phyloP scores from a whole-genome alignment of 2,329 filamentous ascomycete genomes.

The Colletotrichum ledebouriae region DNA sequence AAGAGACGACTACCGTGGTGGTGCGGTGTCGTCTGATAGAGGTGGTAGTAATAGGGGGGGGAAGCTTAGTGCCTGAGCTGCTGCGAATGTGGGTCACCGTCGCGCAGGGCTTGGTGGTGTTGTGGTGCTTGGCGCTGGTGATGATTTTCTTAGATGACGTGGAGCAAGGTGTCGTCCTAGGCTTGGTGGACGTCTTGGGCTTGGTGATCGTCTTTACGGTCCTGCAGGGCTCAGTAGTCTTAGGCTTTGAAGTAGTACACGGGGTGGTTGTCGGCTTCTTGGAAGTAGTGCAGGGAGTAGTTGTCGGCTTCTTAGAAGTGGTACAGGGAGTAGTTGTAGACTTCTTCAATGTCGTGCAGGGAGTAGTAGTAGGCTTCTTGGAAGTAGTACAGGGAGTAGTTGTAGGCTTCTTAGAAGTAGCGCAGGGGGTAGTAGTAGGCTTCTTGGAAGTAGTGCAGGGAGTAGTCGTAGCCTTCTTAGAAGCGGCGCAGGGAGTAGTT shows the following conservation, averaged over 20 bases:
- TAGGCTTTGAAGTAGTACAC: conserved; percentile 3
- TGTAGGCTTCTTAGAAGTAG: background rate
- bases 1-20: conserved; percentile 12
- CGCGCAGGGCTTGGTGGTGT: conserved; percentile 19
- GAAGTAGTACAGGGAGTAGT: conserved; percentile 7
- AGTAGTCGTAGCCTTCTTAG: conserved; percentile 3
- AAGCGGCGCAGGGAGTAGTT: background rate
- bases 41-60: conserved; percentile 12
- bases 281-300: conserved; percentile 6
- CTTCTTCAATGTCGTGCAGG: background rate
- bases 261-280: background rate
- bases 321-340: conserved; percentile 3
- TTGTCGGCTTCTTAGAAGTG: background rate
- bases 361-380: conserved; percentile 1
- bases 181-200: background rate
- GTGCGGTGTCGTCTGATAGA: conserved; percentile 3
- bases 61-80: background rate
- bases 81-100: conserved; percentile 2
- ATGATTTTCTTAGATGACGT: conserved; percentile 5
- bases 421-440: background rate
- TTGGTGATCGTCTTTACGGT: background rate
- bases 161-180: conserved; percentile 6
- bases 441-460: conserved; percentile 14
- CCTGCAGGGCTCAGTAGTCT: background rate
- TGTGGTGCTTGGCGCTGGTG: conserved; percentile 20